Percentiles rank a stretch among this genome's conserved stretches.
These are phyloP conservation scores for Gamarada debralockiae DNA, from an alignment of 495 filamentous ascomycete species.

Conservation along the genomic window DNA sequence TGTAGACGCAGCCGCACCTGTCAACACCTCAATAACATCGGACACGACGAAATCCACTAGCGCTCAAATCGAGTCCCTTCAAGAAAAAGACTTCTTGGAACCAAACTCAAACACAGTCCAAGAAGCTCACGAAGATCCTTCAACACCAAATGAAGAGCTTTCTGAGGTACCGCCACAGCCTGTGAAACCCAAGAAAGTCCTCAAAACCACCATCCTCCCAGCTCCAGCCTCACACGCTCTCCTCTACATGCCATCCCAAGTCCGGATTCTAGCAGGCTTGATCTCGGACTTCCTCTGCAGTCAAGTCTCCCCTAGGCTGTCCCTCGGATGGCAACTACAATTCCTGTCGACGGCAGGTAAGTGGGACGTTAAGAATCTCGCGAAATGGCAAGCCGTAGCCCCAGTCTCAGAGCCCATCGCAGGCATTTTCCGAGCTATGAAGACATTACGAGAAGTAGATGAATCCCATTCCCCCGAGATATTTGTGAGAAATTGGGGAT, in stretches of 20 bases:
- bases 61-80: constrained; percentile 27
- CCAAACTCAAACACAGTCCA: constrained; percentile 13
- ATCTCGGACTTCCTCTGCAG: constrained; percentile 76
- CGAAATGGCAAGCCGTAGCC: constrained; percentile 77
- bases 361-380: constrained; percentile 97
- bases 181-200: constrained; percentile 40
- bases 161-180: constrained; percentile 37
- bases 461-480: constrained; percentile 72
- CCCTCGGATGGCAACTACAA: constrained; percentile 85
- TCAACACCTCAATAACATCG: constrained; percentile 28
- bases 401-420: constrained; percentile 76
- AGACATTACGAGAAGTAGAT: constrained; percentile 84
- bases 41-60: constrained; percentile 23
- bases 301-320: constrained; percentile 72
- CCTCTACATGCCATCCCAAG: constrained; percentile 72
- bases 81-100: constrained; percentile 29
- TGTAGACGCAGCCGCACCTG: constrained; percentile 43
- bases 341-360: constrained; percentile 84
- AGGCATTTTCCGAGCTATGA: constrained; percentile 77
- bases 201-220: constrained; percentile 71
- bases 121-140: constrained; percentile 43
- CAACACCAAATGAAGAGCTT: constrained; percentile 33
- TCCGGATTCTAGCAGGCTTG: constrained; percentile 72
- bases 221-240: constrained; percentile 79
- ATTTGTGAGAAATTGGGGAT: constrained; percentile 67